phyloP scores from a whole-genome alignment of 2,329 filamentous ascomycete species.

The Akanthomyces muscarius region DNA sequence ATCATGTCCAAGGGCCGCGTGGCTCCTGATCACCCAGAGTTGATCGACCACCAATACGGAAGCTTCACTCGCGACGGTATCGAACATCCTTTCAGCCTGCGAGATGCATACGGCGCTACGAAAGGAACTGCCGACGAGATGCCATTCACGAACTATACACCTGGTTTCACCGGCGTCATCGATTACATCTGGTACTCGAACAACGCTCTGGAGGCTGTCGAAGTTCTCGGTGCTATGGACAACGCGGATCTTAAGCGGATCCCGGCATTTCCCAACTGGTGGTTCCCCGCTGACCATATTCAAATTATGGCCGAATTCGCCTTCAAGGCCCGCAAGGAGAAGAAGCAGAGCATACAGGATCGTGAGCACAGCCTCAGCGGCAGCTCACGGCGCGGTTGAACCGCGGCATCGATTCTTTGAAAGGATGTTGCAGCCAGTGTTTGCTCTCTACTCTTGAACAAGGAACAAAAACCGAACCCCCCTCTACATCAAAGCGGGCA shows the following conservation, averaged over 20 bases:
- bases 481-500: not conserved
- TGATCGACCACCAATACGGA: slow-evolving; percentile 80
- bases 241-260: slow-evolving; percentile 79
- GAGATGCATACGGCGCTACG: slow-evolving; percentile 81
- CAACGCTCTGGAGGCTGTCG: slow-evolving; percentile 79
- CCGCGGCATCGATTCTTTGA: not conserved
- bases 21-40: slow-evolving; percentile 72
- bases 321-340: slow-evolving; percentile 82
- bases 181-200: slow-evolving; percentile 99
- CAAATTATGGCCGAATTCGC: slow-evolving; percentile 86
- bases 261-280: slow-evolving; percentile 88
- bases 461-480: not conserved
- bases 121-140: slow-evolving; percentile 80
- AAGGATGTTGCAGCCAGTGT: not conserved
- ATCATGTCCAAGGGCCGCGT: slow-evolving; percentile 78
- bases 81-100: slow-evolving; percentile 88
- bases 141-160: slow-evolving; percentile 94
- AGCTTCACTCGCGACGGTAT: slow-evolving; percentile 91
- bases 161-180: slow-evolving; percentile 85
- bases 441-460: not conserved
- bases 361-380: slow-evolving; percentile 44
- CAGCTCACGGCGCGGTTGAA: slow-evolving; percentile 3
- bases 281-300: slow-evolving; percentile 91
- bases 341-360: slow-evolving; percentile 58
- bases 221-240: slow-evolving; percentile 81